Percentiles rank a stretch among this genome's conserved stretches.
These are phyloP conservation scores for Aspergillus avenaceus DNA, from an alignment of 495 filamentous ascomycete species.

Conservation along the genomic window DNA sequence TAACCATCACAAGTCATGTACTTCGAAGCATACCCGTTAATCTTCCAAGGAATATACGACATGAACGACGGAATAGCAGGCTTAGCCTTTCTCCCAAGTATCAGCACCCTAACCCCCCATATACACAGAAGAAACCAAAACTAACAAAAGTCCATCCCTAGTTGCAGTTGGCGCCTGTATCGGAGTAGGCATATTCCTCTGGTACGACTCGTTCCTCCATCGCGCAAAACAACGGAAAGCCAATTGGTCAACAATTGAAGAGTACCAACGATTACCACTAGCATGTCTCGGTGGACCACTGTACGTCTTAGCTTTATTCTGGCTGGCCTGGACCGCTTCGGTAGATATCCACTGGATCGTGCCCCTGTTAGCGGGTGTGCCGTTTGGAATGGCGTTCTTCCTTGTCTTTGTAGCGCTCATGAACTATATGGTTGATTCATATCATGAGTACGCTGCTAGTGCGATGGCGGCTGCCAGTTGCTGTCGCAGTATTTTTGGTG, in stretches of 20 bases:
- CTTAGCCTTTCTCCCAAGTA: slow-evolving; percentile 22
- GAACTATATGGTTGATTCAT: slow-evolving; percentile 72
- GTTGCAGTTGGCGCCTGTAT: slow-evolving; percentile 15
- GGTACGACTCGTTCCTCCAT: slow-evolving; percentile 19
- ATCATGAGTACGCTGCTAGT: slow-evolving; percentile 62
- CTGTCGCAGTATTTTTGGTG: slow-evolving; percentile 54
- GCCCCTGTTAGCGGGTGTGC: slow-evolving; percentile 58
- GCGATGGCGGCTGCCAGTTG: slow-evolving; percentile 60
- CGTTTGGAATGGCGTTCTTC: slow-evolving; percentile 61
- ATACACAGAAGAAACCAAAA: background rate
- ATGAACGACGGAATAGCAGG: slow-evolving; percentile 19
- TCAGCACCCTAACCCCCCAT: no score
- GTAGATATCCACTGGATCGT: slow-evolving; percentile 54
- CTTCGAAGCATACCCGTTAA: slow-evolving; percentile 54
- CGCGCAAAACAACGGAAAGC: slow-evolving; percentile 14
- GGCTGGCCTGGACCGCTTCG: slow-evolving; percentile 60
- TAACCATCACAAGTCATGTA: slow-evolving; percentile 28
- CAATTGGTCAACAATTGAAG: background rate
- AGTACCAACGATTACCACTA: slow-evolving; percentile 49
- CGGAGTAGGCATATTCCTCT: slow-evolving; percentile 16
- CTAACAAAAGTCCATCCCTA: background rate
- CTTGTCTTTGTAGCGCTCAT: slow-evolving; percentile 54
- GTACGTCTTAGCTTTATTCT: slow-evolving; percentile 60
- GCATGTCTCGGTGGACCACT: slow-evolving; percentile 57
- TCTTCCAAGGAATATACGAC: slow-evolving; percentile 33